Conservation (phyloP, 345 rosid species). For the Arabidopsis arenosa region DNA sequence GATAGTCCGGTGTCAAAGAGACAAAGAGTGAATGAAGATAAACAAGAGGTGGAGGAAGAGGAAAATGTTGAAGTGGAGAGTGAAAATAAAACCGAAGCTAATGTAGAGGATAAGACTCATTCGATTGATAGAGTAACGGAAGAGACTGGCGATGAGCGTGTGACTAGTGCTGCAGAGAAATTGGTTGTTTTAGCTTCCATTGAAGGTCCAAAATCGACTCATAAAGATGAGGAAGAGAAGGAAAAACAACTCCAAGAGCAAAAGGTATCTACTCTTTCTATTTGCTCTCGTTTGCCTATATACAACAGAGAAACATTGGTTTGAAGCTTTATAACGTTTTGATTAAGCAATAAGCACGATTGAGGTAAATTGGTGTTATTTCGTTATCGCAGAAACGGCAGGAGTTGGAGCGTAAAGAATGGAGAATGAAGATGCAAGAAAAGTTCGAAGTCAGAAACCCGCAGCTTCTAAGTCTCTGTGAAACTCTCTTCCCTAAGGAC, state of each 20-base stretch:
- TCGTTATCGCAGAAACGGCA: constrained; percentile 40
- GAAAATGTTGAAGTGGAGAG: constrained; percentile 55
- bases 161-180: constrained; percentile 49
- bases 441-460: constrained; percentile 63
- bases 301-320: not conserved
- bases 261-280: constrained; percentile 53
- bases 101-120: constrained; percentile 50
- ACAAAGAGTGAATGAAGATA: constrained; percentile 49
- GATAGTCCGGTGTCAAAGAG: constrained; percentile 48
- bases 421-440: constrained; percentile 55
- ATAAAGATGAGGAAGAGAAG: constrained; percentile 54
- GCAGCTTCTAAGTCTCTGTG: constrained; percentile 61
- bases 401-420: constrained; percentile 57
- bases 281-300: not conserved
- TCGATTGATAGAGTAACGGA: constrained; percentile 47
- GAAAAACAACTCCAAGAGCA: constrained; percentile 52
- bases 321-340: constrained; percentile 22
- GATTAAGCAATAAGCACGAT: not conserved
- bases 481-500: constrained; percentile 62
- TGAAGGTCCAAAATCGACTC: constrained; percentile 44
- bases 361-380: not conserved
- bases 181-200: constrained; percentile 42
- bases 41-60: constrained; percentile 52
- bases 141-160: constrained; percentile 55
- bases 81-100: constrained; percentile 49